phyloP scores from a whole-genome alignment of 1,139 yeast species.

The Sugiyamaella pinicola region DNA sequence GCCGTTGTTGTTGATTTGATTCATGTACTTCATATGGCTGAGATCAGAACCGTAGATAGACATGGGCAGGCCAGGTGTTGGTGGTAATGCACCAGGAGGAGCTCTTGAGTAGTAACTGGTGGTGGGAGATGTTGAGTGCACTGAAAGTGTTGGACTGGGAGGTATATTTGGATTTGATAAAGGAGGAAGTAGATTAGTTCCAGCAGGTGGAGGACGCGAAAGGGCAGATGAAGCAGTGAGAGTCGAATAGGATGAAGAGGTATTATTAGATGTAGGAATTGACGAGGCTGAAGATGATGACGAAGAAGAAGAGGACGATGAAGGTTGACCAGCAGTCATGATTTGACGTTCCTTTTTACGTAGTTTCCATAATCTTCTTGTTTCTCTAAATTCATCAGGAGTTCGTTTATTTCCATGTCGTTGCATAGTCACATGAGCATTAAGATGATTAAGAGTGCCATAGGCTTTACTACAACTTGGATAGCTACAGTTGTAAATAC shows the following conservation, averaged over 20 bases:
- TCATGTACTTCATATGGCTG: constrained; percentile 17
- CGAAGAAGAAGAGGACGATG: constrained; percentile 6
- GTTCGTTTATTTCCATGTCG: constrained; percentile 70
- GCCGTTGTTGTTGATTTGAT: constrained; percentile 5
- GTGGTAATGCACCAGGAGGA: constrained; percentile 13
- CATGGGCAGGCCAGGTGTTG: constrained; percentile 8
- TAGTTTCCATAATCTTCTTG: constrained; percentile 44
- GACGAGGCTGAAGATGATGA: constrained; percentile 1
- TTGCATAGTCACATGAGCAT: constrained; percentile 73
- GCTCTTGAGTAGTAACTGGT: constrained; percentile 19
- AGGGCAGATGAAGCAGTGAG: constrained; percentile 3
- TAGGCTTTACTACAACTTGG: constrained; percentile 69
- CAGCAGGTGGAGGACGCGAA: constrained; percentile 17
- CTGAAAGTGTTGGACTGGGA: constrained; percentile 15
- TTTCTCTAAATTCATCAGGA: constrained; percentile 65
- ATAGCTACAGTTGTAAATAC: constrained; percentile 63
- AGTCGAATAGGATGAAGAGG: constrained; percentile 3
- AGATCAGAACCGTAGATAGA: constrained; percentile 19
- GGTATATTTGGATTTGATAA: constrained; percentile 10
- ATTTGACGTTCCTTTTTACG: constrained; percentile 26
- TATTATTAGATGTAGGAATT: background rate
- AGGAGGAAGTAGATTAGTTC: constrained; percentile 15
- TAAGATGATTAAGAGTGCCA: constrained; percentile 75
- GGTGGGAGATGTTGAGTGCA: constrained; percentile 16
- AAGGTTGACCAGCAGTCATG: constrained; percentile 9